Conservation (phyloP, 495 filamentous ascomycete species). For the Hypoxylon crocopeplum region DNA sequence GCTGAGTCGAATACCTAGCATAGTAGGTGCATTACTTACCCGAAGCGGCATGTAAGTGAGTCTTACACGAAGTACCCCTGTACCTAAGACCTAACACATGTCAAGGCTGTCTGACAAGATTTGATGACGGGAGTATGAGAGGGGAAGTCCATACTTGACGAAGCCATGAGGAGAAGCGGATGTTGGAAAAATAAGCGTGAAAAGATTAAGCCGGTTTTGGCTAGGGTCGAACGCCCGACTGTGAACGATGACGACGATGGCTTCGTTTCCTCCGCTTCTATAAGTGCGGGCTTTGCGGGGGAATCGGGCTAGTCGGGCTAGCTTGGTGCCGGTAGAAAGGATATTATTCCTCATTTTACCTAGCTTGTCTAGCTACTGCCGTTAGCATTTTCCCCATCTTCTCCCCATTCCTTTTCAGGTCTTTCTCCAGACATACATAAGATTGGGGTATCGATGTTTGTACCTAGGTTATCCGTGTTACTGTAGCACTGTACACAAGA, state of each 20-base stretch:
- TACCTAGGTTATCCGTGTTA: too few species aligned
- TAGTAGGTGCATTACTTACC: too few species aligned
- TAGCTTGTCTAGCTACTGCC: constrained; percentile 11
- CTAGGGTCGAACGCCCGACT: background rate
- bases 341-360: constrained; percentile 23
- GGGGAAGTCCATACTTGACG: background rate
- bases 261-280: constrained; percentile 10
- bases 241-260: constrained; percentile 25
- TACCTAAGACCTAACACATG: too few species aligned
- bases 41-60: too few species aligned
- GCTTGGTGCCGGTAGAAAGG: too few species aligned
- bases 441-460: too few species aligned
- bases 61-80: too few species aligned
- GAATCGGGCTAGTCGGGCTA: too few species aligned
- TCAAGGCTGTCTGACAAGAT: too few species aligned
- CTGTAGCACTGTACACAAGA: too few species aligned
- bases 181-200: background rate
- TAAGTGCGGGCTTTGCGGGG: constrained; percentile 14
- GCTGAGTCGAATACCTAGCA: background rate
- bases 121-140: background rate
- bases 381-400: constrained; percentile 20
- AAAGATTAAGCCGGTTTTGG: constrained; percentile 24
- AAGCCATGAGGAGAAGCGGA: constrained; percentile 9
- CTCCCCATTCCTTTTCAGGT: constrained; percentile 10
- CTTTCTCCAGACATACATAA: background rate